Base-by-base conservation (phyloP, 1,284 basidiomycete genomes). In the Cutaneotrichosporon cutaneum region DNA sequence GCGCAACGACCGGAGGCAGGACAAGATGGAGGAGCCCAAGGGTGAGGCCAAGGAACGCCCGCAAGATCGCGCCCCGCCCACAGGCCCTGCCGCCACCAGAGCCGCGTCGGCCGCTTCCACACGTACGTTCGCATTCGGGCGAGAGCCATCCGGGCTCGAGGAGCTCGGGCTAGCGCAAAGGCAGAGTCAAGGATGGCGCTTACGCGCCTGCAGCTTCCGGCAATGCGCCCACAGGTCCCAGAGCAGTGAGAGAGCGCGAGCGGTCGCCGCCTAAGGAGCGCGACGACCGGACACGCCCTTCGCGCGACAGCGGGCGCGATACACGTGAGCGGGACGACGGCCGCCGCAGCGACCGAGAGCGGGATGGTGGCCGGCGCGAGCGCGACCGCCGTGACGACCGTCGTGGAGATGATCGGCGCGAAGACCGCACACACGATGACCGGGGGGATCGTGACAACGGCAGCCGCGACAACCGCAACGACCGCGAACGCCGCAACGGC, bases 121-220 rank as follows among this genome's bases (percentile, higher is more conserved):
- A 32, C 48, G 48, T 51, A 51, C 48, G 48, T 51, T 32, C 45
- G 45, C 22, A n/a, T n/a, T n/a, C 24, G 22, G 24, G 22, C 22
- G 45, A 24, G 13, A n/a, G n/a, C n/a, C n/a, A n/a, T n/a, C 45
- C 45, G 45, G 45, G 45, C 45, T 47, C 24, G 22, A 24, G 22
- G 45, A 47, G 45, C 45, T 47, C 24, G 45, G 45, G 45, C 13
- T 47, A 42, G 39, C 39, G 39, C 39, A 42, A 6, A 42, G 39
- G 39, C 39, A 42, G 18, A 42, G 39, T n/a, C 48, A 27, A 30
- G 48, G 48, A 32, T 51, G 48, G 48, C 48, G 48, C 48, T 51
- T 27, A 51, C 48, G 48, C 48, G 48, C 48, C 48, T 32, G 16
- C 26, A 32, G 26, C 18, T 27, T 51, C 48, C 48, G 32, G 6